A percentile compares a stretch with the other conserved stretches of the same genome.
Evolutionary conservation across 2,329 filamentous ascomycete genomes (phyloP).

Genomic region (Aspergillus sp.): DNA sequence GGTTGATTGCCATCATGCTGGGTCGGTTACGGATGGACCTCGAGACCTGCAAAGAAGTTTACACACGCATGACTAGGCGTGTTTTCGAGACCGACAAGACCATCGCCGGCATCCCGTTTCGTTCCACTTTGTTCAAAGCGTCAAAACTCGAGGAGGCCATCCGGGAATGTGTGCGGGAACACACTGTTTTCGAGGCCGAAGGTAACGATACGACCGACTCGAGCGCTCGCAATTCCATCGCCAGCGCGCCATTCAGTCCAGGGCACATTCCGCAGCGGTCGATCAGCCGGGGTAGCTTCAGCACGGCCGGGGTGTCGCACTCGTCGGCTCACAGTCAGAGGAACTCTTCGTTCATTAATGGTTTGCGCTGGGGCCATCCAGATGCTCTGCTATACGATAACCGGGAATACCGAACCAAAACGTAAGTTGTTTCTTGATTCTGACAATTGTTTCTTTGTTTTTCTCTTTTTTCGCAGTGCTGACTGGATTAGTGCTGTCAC

Average conservation of each 20-base stretch:
- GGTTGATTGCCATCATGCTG: slow-evolving; percentile 94
- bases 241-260: slow-evolving; percentile 44
- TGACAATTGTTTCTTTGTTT: slow-evolving; percentile 32
- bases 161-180: slow-evolving; percentile 77
- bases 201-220: slow-evolving; percentile 65
- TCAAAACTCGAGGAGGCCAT: slow-evolving; percentile 94
- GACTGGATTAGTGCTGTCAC: slow-evolving; percentile 68
- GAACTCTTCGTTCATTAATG: slow-evolving; percentile 40
- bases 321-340: slow-evolving; percentile 56
- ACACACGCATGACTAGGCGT: slow-evolving; percentile 86
- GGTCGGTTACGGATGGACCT: slow-evolving; percentile 85
- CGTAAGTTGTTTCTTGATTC: slow-evolving; percentile 52
- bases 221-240: slow-evolving; percentile 41
- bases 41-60: slow-evolving; percentile 96
- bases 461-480: slow-evolving; percentile 7
- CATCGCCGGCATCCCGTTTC: slow-evolving; percentile 89
- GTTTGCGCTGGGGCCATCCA: slow-evolving; percentile 66
- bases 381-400: slow-evolving; percentile 85
- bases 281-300: slow-evolving; percentile 73
- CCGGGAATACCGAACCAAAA: slow-evolving; percentile 81
- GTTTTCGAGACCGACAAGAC: slow-evolving; percentile 99
- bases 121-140: slow-evolving; percentile 93
- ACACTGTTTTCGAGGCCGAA: slow-evolving; percentile 74
- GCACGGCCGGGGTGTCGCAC: slow-evolving; percentile 68
- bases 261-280: slow-evolving; percentile 52